phyloP scores from a whole-genome alignment of 495 filamentous ascomycete species.

The Hamigera avellanea region DNA sequence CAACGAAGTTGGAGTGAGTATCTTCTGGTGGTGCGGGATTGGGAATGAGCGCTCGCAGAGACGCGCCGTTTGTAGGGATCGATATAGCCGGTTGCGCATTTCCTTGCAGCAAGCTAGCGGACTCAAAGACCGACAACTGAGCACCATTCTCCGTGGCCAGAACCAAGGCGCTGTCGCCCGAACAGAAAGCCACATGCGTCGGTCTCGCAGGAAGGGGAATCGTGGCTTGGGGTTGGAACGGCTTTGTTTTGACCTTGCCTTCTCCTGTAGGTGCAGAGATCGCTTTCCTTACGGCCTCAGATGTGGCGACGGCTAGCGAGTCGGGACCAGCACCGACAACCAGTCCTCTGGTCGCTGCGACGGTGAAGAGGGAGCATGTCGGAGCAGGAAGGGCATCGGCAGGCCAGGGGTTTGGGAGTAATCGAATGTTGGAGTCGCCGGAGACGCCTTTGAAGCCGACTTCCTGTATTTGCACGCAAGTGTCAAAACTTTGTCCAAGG shows the following conservation, averaged over 20 bases:
- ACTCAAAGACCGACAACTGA: constrained; percentile 73
- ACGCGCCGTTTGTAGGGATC: constrained; percentile 60
- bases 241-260: constrained; percentile 48
- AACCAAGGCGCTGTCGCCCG: constrained; percentile 72
- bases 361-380: constrained; percentile 72
- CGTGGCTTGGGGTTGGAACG: constrained; percentile 63
- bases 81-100: constrained; percentile 59
- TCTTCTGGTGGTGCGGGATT: constrained; percentile 59
- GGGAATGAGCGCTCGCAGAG: constrained; percentile 63
- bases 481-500: background rate
- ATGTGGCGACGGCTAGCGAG: constrained; percentile 59
- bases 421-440: constrained; percentile 68
- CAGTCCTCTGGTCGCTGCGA: constrained; percentile 70
- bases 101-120: constrained; percentile 49
- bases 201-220: constrained; percentile 62
- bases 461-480: constrained; percentile 34
- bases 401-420: constrained; percentile 74
- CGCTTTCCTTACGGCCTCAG: constrained; percentile 65
- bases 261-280: constrained; percentile 48
- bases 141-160: constrained; percentile 73
- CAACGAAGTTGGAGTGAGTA: constrained; percentile 42
- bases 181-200: constrained; percentile 82
- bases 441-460: constrained; percentile 72
- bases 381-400: constrained; percentile 58
- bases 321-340: constrained; percentile 83